phyloP scores from a whole-genome alignment of 1,284 basidiomycete species.

The Peniophora sp. region DNA sequence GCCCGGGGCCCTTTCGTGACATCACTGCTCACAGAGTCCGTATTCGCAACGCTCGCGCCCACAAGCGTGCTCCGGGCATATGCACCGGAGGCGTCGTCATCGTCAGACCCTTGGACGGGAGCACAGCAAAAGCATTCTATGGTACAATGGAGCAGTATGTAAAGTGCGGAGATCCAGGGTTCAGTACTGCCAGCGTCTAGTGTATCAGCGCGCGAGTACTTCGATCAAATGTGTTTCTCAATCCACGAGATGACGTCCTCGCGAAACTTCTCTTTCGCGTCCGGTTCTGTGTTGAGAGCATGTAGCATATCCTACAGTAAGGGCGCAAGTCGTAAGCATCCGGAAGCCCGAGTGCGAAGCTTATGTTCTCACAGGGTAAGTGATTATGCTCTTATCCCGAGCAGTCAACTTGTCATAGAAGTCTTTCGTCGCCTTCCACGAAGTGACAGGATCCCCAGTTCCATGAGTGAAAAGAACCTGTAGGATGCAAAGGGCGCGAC shows the following conservation, averaged over 20 bases:
- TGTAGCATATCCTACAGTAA: neutral
- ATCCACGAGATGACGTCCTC: neutral
- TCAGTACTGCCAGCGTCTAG: too few relatives aligned
- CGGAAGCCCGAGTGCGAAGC: neutral
- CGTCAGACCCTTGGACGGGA: too few relatives aligned
- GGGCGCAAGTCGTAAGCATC: neutral
- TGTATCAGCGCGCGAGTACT: too few relatives aligned
- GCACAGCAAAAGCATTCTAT: too few relatives aligned
- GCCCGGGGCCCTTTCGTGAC: too few relatives aligned
- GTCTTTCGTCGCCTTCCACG: neutral
- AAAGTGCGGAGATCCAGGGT: neutral
- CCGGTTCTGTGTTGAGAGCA: neutral
- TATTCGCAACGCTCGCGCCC: too few relatives aligned
- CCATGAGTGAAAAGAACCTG: neutral
- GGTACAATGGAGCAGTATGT: conserved; percentile 2
- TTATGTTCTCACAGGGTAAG: neutral
- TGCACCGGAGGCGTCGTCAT: too few relatives aligned
- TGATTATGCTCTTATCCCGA: neutral
- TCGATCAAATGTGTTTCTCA: neutral
- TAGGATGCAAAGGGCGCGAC: too few relatives aligned
- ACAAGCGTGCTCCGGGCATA: too few relatives aligned
- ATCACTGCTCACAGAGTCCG: too few relatives aligned
- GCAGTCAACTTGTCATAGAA: neutral
- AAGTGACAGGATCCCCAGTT: neutral
- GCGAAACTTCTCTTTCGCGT: neutral